Percentiles rank a stretch among this genome's conserved stretches.
phyloP scores from a whole-genome alignment of 163 green algal species.

The Scenedesmus sp. region DNA sequence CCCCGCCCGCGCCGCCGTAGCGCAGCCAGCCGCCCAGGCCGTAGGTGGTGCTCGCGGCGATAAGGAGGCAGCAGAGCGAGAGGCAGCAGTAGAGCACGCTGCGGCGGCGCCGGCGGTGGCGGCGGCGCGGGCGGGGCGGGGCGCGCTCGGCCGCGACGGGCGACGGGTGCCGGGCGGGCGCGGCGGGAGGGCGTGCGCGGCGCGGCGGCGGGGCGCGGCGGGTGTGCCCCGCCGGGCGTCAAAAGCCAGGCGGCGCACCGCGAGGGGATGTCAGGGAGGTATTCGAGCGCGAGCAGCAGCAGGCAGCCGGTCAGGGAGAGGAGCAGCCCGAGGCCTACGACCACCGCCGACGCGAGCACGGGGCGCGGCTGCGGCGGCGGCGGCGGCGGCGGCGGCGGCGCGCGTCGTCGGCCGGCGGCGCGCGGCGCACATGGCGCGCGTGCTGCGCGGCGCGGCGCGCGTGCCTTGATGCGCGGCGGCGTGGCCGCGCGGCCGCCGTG shows the following conservation, averaged over 20 bases:
- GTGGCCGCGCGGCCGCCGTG: background rate
- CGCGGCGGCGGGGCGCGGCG: too few relatives aligned
- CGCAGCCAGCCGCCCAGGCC: constrained; percentile 61
- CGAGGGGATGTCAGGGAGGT: constrained; percentile 61
- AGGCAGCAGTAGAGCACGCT: constrained; percentile 69
- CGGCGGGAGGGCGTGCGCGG: too few relatives aligned
- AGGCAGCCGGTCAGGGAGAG: constrained; percentile 51
- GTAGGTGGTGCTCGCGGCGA: constrained; percentile 60
- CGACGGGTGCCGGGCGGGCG: too few relatives aligned
- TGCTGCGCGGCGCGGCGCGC: background rate
- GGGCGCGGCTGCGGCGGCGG: constrained; percentile 21
- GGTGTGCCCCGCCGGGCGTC: too few relatives aligned
- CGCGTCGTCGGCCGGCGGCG: background rate
- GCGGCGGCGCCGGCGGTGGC: background rate
- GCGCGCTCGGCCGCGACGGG: too few relatives aligned
- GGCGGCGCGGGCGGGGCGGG: too few relatives aligned
- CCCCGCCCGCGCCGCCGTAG: constrained; percentile 29
- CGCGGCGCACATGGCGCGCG: background rate
- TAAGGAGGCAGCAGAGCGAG: constrained; percentile 59
- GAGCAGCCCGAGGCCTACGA: constrained; percentile 55
- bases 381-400: background rate
- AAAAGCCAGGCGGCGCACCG: constrained; percentile 35
- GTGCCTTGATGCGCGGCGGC: background rate
- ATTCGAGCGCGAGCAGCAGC: constrained; percentile 61
- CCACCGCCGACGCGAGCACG: constrained; percentile 40